Conservation (phyloP, 2,329 filamentous ascomycete species). For the Fusarium xylarioides region DNA sequence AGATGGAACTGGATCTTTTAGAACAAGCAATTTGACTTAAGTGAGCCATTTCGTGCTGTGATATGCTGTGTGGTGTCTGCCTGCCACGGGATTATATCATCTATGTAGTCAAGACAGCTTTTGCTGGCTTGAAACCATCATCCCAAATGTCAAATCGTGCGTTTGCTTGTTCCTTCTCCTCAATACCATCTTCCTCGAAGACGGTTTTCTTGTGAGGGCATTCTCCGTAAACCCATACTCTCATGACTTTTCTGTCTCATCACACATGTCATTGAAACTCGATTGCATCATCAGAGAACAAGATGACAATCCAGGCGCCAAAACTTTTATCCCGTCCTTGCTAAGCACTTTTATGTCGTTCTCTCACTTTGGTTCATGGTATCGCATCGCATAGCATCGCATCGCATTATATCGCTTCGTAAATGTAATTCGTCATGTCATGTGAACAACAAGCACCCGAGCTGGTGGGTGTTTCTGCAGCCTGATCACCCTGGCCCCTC, state of each 20-base stretch:
- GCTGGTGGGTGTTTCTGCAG: background rate
- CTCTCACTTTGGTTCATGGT: slow-evolving; percentile 9
- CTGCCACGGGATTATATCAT: slow-evolving; percentile 15
- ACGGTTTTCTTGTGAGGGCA: background rate
- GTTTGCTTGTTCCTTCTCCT: background rate
- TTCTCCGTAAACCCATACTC: background rate
- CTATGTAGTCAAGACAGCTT: slow-evolving; percentile 2
- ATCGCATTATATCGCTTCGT: slow-evolving; percentile 38
- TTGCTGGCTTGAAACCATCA: slow-evolving; percentile 5
- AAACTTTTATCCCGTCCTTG: slow-evolving; percentile 1
- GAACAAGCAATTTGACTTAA: slow-evolving; percentile 13
- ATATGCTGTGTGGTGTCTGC: slow-evolving; percentile 3
- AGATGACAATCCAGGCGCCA: slow-evolving; percentile 1
- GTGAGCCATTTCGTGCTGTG: background rate
- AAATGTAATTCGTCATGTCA: slow-evolving; percentile 34
- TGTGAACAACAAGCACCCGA: slow-evolving; percentile 7
- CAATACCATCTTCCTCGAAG: background rate
- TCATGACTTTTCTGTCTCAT: background rate
- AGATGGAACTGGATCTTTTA: slow-evolving; percentile 43
- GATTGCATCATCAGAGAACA: slow-evolving; percentile 9
- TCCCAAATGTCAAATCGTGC: background rate
- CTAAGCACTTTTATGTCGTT: background rate
- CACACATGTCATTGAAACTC: background rate
- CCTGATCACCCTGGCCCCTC: slow-evolving; percentile 39
- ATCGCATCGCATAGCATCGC: slow-evolving; percentile 15